These are phyloP conservation scores for Eucalyptus urophylla DNA, from an alignment of 345 rosid species.

Conservation along the genomic window DNA sequence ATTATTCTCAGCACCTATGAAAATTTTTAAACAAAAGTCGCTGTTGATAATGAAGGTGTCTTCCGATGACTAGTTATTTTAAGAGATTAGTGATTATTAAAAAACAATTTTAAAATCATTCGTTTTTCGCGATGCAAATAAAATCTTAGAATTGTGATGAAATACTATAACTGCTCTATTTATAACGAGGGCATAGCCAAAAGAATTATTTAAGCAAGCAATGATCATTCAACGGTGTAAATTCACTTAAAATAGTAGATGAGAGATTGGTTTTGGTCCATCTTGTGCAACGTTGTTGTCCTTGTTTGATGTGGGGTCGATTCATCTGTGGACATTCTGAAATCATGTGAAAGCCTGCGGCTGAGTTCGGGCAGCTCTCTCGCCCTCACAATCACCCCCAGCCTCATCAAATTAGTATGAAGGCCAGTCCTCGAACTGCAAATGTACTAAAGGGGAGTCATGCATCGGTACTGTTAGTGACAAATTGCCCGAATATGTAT, in stretches of 20 bases:
- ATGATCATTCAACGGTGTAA: neutral
- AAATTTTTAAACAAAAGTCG: neutral
- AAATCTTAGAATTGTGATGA: neutral
- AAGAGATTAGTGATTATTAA: neutral
- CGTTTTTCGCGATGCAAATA: neutral
- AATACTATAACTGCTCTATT: neutral
- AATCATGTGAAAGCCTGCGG: neutral
- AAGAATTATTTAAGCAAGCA: neutral
- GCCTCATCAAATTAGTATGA: neutral
- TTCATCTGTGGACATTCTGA: neutral
- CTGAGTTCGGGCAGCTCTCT: neutral
- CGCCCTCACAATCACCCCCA: neutral
- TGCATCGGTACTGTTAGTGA: neutral
- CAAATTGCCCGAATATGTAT: neutral
- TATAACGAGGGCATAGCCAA: neutral
- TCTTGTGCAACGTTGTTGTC: neutral
- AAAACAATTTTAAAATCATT: neutral
- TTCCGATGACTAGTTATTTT: neutral
- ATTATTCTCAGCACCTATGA: neutral
- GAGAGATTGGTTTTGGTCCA: no score
- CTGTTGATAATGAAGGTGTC: accelerated
- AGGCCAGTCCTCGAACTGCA: neutral
- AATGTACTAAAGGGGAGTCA: neutral
- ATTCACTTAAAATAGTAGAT: neutral
- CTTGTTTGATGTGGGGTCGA: neutral